Evolutionary conservation across 441 rosid species (phyloP).

Genomic region (Brassica hybrid): DNA sequence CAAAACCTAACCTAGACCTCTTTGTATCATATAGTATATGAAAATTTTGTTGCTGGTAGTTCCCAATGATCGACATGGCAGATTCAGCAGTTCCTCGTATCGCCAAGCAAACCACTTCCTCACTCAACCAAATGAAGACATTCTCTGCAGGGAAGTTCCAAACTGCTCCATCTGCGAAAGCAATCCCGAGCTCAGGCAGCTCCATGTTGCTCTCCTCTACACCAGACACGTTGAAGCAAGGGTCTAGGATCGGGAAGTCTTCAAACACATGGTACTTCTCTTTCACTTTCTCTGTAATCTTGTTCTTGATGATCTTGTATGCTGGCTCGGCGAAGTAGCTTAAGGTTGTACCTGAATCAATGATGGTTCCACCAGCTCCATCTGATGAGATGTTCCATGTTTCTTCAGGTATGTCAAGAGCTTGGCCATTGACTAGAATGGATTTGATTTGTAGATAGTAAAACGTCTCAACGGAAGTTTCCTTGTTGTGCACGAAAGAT

Average conservation of each 20-base stretch:
- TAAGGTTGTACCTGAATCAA: conserved; percentile 85
- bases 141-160: conserved; percentile 90
- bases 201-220: conserved; percentile 46
- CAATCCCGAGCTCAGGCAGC: conserved; percentile 67
- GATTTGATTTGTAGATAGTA: conserved; percentile 78
- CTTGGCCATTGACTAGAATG: conserved; percentile 62
- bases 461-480: conserved; percentile 59
- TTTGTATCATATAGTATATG: conserved; percentile 78
- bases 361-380: conserved; percentile 77
- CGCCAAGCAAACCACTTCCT: conserved; percentile 72
- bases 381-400: conserved; percentile 62
- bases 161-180: conserved; percentile 68
- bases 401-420: conserved; percentile 64
- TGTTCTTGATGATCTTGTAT: conserved; percentile 61
- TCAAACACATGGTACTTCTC: conserved; percentile 51
- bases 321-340: conserved; percentile 80
- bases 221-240: conserved; percentile 84
- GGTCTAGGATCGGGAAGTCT: conserved; percentile 67
- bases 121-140: conserved; percentile 60
- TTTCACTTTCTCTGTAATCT: conserved; percentile 56
- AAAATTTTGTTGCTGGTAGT: conserved; percentile 92
- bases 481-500: conserved; percentile 53
- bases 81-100: conserved; percentile 70
- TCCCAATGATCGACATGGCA: conserved; percentile 75
- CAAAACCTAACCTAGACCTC: conserved; percentile 81